Base-by-base conservation (phyloP, 2,329 filamentous ascomycete species). In the Fusarium papillatum region DNA sequence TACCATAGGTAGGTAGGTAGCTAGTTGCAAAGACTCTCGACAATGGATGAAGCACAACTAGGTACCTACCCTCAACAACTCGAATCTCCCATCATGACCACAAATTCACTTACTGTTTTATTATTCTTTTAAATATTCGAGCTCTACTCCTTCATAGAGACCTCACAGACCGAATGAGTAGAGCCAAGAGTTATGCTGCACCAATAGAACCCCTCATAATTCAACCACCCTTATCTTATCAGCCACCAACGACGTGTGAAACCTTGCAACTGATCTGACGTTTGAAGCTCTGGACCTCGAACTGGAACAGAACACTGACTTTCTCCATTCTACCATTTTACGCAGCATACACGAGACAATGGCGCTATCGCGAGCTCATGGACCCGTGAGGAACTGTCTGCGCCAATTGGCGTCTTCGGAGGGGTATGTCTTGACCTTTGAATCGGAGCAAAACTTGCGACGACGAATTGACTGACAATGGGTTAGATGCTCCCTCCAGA, bases 161-260 rank as follows among this genome's bases (percentile, higher is more conserved):
- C 29, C 53, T 34, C 3, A 1, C 3, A 57, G 4, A 22, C 7
- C 7, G 8, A 55, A 70, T 3, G n/a, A 17, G 19, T 6, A 39
- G 59, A 62, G 55, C 55, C 22, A 38, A 39, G 38, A 62, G 59
- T 43, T 43, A 17, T 6, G 10, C 24, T 43, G 31, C 31, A n/a
- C 41, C 62, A 48, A 64, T 26, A 36, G 64, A 57, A 22, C 53
- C 53, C 53, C 53, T 57, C 53, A 9, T 5, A 57, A 57, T 36
- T 22, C 19, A 57, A 34, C 50, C 7, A 55, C 29, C 29, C 53
- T 57, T 81, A 81, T 81, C 80, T 78, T 79, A 80, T 80, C 78
- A 53, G 59, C 39, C 43, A 41, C 39, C 46, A 11, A 29, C 5
- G 24, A 48, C 60, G 17, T 50, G 22, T 55, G 68, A 66, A 69